These are phyloP conservation scores for Pelargonium citronellum DNA, from an alignment of 441 rosid genomes.

Conservation along the genomic window DNA sequence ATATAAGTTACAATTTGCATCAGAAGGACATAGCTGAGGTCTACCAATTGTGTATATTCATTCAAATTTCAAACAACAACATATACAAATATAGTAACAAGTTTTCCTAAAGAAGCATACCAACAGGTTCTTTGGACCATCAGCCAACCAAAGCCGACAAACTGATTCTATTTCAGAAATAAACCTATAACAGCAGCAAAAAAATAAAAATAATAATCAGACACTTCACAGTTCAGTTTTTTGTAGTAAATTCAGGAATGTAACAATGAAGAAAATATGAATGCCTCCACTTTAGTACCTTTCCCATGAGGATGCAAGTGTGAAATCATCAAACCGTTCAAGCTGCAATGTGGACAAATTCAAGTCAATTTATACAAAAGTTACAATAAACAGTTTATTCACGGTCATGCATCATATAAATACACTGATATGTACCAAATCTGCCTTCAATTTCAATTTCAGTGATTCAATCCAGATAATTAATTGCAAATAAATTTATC, in stretches of 20 bases:
- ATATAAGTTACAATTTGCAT: no score
- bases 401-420: not conserved
- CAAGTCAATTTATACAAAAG: not conserved
- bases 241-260: constrained; percentile 12
- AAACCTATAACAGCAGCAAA: constrained; percentile 42
- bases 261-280: not conserved
- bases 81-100: constrained; percentile 2
- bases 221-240: constrained; percentile 9
- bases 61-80: not conserved
- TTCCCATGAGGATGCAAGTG: constrained; percentile 97
- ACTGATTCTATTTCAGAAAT: constrained; percentile 93
- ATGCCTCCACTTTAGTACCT: constrained; percentile 40
- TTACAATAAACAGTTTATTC: not conserved
- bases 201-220: not conserved
- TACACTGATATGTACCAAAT: not conserved
- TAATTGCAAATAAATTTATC: not conserved
- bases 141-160: constrained; percentile 91
- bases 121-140: constrained; percentile 81
- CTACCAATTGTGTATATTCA: not conserved
- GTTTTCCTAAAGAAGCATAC: constrained; percentile 33
- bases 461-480: no score
- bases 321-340: constrained; percentile 90
- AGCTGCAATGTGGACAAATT: constrained; percentile 35
- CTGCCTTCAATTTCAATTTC: no score
- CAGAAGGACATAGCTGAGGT: not conserved